Evolutionary conservation across 116 monocot genomes (phyloP).

Genomic region (Phalaenopsis hybrid): DNA sequence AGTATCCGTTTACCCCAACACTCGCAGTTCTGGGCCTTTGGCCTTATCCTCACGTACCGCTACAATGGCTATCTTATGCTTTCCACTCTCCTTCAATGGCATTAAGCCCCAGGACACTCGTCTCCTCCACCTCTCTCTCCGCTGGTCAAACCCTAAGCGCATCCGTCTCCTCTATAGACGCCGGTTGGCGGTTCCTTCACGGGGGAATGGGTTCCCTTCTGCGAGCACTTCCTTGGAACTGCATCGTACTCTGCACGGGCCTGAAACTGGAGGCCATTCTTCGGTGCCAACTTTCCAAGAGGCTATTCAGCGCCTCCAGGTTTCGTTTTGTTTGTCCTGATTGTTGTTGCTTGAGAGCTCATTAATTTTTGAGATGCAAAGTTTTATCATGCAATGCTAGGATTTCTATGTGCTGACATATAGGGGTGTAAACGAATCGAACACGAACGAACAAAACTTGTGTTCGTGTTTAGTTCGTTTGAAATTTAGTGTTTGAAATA

Average conservation of each 20-base stretch:
- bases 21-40: not conserved
- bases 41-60: conserved; percentile 12
- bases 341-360: not conserved
- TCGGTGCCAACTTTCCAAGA: conserved; percentile 71
- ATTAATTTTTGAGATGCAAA: not conserved
- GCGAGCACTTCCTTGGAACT: conserved; percentile 8
- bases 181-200: conserved; percentile 11
- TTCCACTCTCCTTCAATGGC: conserved; percentile 16
- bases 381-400: not conserved
- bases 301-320: conserved; percentile 92
- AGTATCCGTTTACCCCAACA: not conserved
- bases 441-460: too few relatives aligned
- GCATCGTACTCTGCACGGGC: conserved; percentile 3
- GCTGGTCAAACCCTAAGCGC: conserved; percentile 3
- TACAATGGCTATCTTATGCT: conserved; percentile 20
- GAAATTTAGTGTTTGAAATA: too few relatives aligned
- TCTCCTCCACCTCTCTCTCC: conserved; percentile 9
- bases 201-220: conserved; percentile 20
- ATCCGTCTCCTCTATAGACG: conserved; percentile 2
- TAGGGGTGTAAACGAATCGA: too few relatives aligned
- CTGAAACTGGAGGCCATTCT: not conserved
- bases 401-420: not conserved
- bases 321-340: not conserved
- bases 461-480: too few relatives aligned
- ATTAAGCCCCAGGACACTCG: conserved; percentile 4